A percentile compares a stretch with the other conserved stretches of the same genome.
These are phyloP conservation scores for Setaria viridis DNA, from an alignment of 202 grass and related monocot genomes.

Conservation along the genomic window DNA sequence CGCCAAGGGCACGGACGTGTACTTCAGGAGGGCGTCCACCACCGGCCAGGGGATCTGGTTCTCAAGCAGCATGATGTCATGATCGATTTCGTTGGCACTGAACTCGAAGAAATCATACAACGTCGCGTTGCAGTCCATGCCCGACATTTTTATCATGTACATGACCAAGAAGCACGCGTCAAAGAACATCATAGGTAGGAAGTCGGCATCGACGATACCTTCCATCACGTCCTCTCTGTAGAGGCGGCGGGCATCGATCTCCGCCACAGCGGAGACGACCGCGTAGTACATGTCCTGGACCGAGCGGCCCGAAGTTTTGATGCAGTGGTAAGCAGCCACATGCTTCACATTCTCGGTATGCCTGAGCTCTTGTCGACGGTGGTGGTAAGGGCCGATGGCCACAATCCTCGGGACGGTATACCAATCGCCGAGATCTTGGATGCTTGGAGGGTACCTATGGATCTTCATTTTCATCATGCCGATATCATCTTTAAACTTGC, in stretches of 20 bases:
- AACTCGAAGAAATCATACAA: neutral
- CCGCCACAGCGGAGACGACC: neutral
- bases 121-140: neutral
- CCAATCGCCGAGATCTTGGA: no score
- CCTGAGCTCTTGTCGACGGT: no score
- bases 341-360: neutral
- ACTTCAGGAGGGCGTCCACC: neutral
- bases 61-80: neutral
- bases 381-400: no score
- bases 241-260: neutral
- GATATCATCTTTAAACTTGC: neutral
- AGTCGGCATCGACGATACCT: neutral
- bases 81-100: neutral
- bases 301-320: neutral
- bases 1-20: neutral
- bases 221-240: neutral
- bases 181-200: neutral
- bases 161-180: neutral
- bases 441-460: no score
- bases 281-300: neutral
- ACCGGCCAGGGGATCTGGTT: neutral
- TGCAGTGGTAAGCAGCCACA: neutral
- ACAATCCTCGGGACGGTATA: no score
- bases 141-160: neutral
- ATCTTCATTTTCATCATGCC: neutral